Conservation (phyloP, 1,139 yeast species). For the Blastobotrys aristatus region DNA sequence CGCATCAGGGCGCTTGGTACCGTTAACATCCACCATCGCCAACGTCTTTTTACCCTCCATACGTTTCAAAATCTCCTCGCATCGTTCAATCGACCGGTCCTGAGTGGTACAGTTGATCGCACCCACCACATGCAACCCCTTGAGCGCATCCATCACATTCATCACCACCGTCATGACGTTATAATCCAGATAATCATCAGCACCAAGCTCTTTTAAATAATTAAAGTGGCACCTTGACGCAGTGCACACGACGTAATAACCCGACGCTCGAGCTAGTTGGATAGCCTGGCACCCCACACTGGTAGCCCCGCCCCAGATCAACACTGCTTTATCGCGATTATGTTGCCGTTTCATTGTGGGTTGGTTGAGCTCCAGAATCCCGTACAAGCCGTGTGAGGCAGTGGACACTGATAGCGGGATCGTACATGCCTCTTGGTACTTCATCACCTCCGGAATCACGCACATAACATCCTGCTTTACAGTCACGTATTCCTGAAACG, state of each 20-base stretch:
- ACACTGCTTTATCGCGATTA: neutral
- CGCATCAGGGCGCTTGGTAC: neutral
- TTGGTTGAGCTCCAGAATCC: neutral
- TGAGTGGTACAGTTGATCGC: neutral
- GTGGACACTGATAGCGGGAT: conserved; percentile 1
- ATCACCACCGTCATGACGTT: neutral
- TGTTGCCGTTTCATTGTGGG: neutral
- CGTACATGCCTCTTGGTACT: neutral
- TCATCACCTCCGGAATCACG: conserved; percentile 1
- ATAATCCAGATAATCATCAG: conserved; percentile 51
- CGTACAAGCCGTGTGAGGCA: neutral
- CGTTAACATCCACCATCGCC: neutral
- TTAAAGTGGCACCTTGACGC: conserved; percentile 46
- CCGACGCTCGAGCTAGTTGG: conserved; percentile 48
- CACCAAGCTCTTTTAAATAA: conserved; percentile 48
- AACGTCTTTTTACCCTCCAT: neutral
- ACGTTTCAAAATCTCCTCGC: neutral
- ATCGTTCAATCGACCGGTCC: neutral
- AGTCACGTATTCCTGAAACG: conserved; percentile 52
- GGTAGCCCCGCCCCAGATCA: conserved; percentile 56
- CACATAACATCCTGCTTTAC: conserved; percentile 16
- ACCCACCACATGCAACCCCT: neutral
- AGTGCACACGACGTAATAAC: conserved; percentile 50
- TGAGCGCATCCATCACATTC: neutral
- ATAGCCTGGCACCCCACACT: conserved; percentile 53